These are phyloP conservation scores for Neurospora discreta DNA, from an alignment of 495 filamentous ascomycete species.

Conservation along the genomic window DNA sequence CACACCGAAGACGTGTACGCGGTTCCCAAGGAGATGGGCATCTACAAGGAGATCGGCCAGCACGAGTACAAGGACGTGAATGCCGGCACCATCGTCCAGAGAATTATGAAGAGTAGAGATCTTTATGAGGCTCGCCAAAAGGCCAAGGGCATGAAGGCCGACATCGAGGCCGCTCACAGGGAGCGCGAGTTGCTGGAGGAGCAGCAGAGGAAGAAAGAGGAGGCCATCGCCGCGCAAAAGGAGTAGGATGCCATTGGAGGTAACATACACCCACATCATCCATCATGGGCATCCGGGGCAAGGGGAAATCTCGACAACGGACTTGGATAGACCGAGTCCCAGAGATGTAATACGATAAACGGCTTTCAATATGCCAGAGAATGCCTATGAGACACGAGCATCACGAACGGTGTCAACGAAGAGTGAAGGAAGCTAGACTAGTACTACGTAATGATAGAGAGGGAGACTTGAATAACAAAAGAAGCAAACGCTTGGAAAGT, in stretches of 20 bases:
- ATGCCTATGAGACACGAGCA: not conserved
- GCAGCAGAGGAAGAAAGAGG: slow-evolving; percentile 35
- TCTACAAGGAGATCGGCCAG: slow-evolving; percentile 58
- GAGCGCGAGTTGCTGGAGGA: slow-evolving; percentile 43
- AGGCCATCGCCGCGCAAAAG: slow-evolving; percentile 3
- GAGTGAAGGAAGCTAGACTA: not conserved
- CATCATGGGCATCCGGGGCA: not conserved
- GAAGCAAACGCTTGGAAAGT: slow-evolving; percentile 28
- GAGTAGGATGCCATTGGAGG: not conserved
- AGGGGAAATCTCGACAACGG: not conserved
- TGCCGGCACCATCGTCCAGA: slow-evolving; percentile 78
- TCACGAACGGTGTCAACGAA: not conserved
- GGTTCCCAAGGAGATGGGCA: slow-evolving; percentile 64
- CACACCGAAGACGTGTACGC: slow-evolving; percentile 77
- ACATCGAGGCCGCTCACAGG: slow-evolving; percentile 52
- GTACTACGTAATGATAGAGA: slow-evolving; percentile 2
- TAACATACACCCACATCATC: not conserved
- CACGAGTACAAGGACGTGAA: slow-evolving; percentile 84
- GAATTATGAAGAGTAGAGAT: slow-evolving; percentile 74
- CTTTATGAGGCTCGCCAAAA: slow-evolving; percentile 86
- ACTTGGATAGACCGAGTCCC: not conserved
- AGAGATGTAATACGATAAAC: not conserved
- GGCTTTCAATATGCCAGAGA: slow-evolving; percentile 10
- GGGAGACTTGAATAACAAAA: not conserved
- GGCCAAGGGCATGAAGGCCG: slow-evolving; percentile 72